Percentiles rank a stretch among this genome's conserved stretches.
Conservation (phyloP, 139 green algal species). For the Raphidocelis subcapitata region DNA sequence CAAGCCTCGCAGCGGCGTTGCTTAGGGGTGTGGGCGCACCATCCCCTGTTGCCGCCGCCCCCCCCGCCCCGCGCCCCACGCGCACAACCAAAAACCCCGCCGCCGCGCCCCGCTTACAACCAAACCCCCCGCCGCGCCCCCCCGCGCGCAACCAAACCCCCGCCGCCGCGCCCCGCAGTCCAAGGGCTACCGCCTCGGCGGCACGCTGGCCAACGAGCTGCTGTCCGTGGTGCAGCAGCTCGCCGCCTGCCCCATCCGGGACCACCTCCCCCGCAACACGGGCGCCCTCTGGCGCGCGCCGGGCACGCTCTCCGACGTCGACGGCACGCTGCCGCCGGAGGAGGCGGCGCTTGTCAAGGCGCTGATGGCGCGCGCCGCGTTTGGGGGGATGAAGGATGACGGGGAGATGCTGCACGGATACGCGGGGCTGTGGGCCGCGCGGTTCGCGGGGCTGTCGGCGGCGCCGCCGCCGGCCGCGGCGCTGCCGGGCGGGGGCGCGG, state of each 20-base stretch:
- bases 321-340: neutral
- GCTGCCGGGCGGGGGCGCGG: too few species aligned
- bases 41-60: too few species aligned
- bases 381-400: slow-evolving; percentile 56
- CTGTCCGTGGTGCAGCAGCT: slow-evolving; percentile 42
- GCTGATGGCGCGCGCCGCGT: slow-evolving; percentile 46
- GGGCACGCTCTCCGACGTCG: neutral
- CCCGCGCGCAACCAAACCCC: neutral
- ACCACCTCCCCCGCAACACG: slow-evolving; percentile 28
- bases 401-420: slow-evolving; percentile 47
- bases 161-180: slow-evolving; percentile 1
- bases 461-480: neutral
- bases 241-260: slow-evolving; percentile 33
- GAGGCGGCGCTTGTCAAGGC: slow-evolving; percentile 41
- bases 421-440: slow-evolving; percentile 16
- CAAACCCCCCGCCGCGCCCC: too few species aligned
- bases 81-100: too few species aligned
- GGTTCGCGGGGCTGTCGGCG: slow-evolving; percentile 1
- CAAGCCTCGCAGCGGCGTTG: too few species aligned
- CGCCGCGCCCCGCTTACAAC: too few species aligned
- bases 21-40: too few species aligned
- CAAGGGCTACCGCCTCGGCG: slow-evolving; percentile 40
- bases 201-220: slow-evolving; percentile 20
- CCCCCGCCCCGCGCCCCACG: too few species aligned
- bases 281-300: neutral